phyloP scores from a whole-genome alignment of 2,329 filamentous ascomycete species.

The Fusarium nodosum region DNA sequence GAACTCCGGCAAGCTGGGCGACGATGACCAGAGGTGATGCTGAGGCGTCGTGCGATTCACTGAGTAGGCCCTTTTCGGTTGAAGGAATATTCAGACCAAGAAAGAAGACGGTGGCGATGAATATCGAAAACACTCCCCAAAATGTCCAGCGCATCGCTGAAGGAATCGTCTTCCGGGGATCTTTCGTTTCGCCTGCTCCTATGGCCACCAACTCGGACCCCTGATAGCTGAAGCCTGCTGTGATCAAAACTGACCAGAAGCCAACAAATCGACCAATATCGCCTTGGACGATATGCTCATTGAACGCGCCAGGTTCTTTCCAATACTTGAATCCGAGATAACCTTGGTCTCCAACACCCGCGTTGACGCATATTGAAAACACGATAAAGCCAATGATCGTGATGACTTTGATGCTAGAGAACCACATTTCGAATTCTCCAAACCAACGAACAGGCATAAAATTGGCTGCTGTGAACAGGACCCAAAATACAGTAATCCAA shows the following conservation, averaged over 20 bases:
- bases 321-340: conserved; percentile 58
- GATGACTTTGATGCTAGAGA: conserved; percentile 70
- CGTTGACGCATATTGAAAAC: conserved; percentile 60
- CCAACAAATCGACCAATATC: conserved; percentile 68
- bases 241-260: conserved; percentile 70
- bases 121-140: conserved; percentile 41
- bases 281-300: conserved; percentile 62
- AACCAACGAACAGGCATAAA: conserved; percentile 69
- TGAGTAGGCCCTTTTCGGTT: conserved; percentile 64
- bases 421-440: conserved; percentile 73
- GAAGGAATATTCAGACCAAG: conserved; percentile 29
- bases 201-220: conserved; percentile 51
- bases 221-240: conserved; percentile 61
- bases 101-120: conserved; percentile 31
- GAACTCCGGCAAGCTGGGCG: conserved; percentile 75
- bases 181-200: conserved; percentile 52
- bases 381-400: conserved; percentile 71
- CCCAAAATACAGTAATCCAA: conserved; percentile 71
- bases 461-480: conserved; percentile 68
- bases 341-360: conserved; percentile 67
- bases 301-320: conserved; percentile 61
- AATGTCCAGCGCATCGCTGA: conserved; percentile 51
- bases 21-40: conserved; percentile 75
- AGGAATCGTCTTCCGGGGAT: conserved; percentile 52
- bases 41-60: conserved; percentile 63